These are phyloP conservation scores for Cryomyces antarcticus DNA, from an alignment of 495 filamentous ascomycete species.

Conservation along the genomic window DNA sequence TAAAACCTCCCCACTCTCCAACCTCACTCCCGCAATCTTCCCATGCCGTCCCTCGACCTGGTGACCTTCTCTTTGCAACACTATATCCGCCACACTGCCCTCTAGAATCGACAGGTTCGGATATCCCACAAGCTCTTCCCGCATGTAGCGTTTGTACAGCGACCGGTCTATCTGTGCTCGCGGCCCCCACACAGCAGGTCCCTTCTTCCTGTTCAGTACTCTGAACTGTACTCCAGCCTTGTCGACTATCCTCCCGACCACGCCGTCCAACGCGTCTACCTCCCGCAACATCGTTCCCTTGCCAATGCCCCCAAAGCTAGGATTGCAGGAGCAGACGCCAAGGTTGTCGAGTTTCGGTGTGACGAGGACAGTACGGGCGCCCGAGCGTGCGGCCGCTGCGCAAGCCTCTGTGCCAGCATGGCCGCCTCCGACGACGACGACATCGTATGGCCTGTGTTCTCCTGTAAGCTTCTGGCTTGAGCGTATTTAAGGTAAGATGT, in stretches of 20 bases:
- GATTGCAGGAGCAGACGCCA: constrained; percentile 93
- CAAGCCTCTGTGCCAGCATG: constrained; percentile 91
- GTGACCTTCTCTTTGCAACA: constrained; percentile 36
- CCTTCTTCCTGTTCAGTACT: constrained; percentile 71
- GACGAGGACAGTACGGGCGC: constrained; percentile 74
- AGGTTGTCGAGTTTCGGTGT: constrained; percentile 77
- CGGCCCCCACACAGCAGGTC: constrained; percentile 91
- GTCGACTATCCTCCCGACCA: constrained; percentile 77
- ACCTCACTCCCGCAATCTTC: constrained; percentile 64
- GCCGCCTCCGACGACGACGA: constrained; percentile 86
- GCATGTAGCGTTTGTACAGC: constrained; percentile 83
- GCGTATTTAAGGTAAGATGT: background rate
- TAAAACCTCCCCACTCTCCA: constrained; percentile 85
- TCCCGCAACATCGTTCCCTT: constrained; percentile 94
- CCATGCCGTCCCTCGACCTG: constrained; percentile 31
- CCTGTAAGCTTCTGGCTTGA: background rate
- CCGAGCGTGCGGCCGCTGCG: constrained; percentile 76
- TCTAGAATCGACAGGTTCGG: constrained; percentile 58
- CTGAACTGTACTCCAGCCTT: constrained; percentile 86
- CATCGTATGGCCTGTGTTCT: constrained; percentile 53
- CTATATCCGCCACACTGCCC: constrained; percentile 83
- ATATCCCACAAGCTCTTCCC: constrained; percentile 60
- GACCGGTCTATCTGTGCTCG: constrained; percentile 88
- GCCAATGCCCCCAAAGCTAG: constrained; percentile 93
- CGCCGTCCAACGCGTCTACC: constrained; percentile 84